Evolutionary conservation across 495 filamentous ascomycete species (phyloP).

Genomic region (Lasiosphaeris hirsuta): DNA sequence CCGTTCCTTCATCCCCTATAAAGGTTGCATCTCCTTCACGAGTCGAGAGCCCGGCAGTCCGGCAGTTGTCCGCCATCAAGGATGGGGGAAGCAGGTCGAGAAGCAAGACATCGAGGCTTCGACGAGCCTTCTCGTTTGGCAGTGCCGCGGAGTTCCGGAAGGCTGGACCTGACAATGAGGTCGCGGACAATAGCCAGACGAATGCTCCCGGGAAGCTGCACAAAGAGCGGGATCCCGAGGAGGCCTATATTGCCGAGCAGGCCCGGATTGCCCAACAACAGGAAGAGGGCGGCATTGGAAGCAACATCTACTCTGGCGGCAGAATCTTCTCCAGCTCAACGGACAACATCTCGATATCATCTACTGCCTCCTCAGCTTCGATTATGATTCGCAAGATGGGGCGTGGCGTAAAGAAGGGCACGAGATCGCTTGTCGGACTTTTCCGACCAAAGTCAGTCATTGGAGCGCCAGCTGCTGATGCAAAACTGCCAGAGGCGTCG

Average conservation of each 20-base stretch:
- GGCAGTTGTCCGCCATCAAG: constrained; percentile 75
- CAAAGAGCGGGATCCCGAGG: constrained; percentile 71
- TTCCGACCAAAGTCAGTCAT: constrained; percentile 93
- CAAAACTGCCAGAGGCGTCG: constrained; percentile 60
- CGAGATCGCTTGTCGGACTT: constrained; percentile 84
- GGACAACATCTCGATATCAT: constrained; percentile 95
- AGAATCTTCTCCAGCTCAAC: constrained; percentile 87
- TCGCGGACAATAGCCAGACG: constrained; percentile 47
- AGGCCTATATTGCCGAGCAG: constrained; percentile 66
- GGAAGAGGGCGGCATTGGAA: constrained; percentile 86
- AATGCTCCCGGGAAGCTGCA: constrained; percentile 61
- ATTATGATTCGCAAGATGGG: constrained; percentile 99
- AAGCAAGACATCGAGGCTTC: constrained; percentile 83
- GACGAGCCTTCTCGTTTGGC: constrained; percentile 95
- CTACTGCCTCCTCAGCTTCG: constrained; percentile 94
- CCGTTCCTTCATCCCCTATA: constrained; percentile 28
- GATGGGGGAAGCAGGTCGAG: constrained; percentile 65
- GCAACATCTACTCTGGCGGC: constrained; percentile 89
- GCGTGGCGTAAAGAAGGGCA: constrained; percentile 90
- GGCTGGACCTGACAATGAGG: constrained; percentile 58
- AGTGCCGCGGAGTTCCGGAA: constrained; percentile 89
- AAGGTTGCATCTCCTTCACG: constrained; percentile 31
- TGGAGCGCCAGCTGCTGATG: constrained; percentile 69
- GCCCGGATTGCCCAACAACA: constrained; percentile 87
- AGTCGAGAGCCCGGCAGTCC: constrained; percentile 66